Conservation (phyloP, 2,329 filamentous ascomycete species). For the Calonectria pseudoreteaudii region DNA sequence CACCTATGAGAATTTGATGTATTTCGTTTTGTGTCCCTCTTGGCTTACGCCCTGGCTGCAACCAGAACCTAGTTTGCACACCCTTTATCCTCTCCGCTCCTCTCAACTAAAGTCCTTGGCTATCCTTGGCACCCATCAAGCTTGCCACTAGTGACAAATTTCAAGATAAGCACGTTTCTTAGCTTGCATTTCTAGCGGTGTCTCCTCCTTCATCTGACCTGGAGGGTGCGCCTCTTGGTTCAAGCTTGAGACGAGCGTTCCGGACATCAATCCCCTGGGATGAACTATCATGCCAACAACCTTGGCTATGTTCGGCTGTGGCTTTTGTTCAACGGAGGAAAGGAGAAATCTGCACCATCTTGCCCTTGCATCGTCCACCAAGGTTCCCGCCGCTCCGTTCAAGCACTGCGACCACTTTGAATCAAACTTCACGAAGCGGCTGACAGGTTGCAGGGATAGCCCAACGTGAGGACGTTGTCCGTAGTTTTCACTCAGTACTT, state of each 20-base stretch:
- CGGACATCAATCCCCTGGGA: constrained; percentile 14
- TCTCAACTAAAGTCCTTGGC: constrained; percentile 11
- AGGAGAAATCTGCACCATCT: constrained; percentile 19
- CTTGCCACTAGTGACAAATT: constrained; percentile 18
- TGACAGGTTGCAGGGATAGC: background rate
- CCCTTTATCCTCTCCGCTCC: constrained; percentile 20
- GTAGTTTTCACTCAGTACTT: background rate
- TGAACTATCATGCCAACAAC: constrained; percentile 14
- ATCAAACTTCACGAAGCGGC: background rate
- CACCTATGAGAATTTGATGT: constrained; percentile 15
- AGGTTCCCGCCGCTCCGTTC: background rate
- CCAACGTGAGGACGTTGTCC: background rate
- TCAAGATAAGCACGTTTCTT: constrained; percentile 26
- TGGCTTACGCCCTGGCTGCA: constrained; percentile 11
- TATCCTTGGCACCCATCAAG: constrained; percentile 8
- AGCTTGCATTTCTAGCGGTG: constrained; percentile 17
- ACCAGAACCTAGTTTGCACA: constrained; percentile 26
- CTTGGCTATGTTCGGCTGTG: constrained; percentile 34
- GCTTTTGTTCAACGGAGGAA: constrained; percentile 25
- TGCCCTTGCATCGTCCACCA: background rate
- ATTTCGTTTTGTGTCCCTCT: constrained; percentile 15
- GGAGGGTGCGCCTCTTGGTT: constrained; percentile 12
- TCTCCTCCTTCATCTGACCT: constrained; percentile 11
- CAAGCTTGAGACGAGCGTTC: background rate
- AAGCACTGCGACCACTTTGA: background rate